Base-by-base conservation (phyloP, 1,139 yeast species). In the Kodamaea sp. region DNA sequence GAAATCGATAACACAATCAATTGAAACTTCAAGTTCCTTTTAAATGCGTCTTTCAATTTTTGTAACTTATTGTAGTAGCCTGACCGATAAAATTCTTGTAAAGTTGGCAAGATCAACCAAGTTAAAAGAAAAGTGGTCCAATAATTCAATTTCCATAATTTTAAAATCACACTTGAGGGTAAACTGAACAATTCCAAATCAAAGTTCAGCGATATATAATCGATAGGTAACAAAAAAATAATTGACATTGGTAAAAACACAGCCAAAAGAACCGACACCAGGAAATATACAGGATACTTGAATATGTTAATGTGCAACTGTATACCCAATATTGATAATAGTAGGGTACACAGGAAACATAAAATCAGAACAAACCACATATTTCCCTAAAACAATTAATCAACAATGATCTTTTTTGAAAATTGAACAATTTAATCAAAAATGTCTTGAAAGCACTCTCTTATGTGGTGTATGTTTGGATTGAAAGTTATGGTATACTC, bases 71-170 rank as follows among this genome's bases (percentile, higher is more conserved):
- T 74, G 53, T 70, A 76, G 54, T 81, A 75, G 4, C 95, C 95
- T 2, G 87, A 80, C 37, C 79, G 75, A 48, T 79, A 83, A 63
- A 73, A 87, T 49, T 82, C 84, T 54, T 84, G 92, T 26, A 84
- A 64, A 31, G 81, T 60, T 0, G 96, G 96, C 38, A 87, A 57
- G 1, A 84, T 50, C 8, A 79, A 63, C 88, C 95, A 86, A 24
- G 95, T 86, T 41, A 87, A 63, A 24, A 72, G 55, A 53, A 86
- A 87, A 0, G 95, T 85, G 10, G 77, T 65, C 96, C 96, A 87
- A 60, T 87, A 87, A 40, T 83, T 80, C 35, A 77, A 55, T 48
- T 84, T 75, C 96, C 96, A 87, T 26, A 83, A 56, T 6, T 67
- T 55, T 27, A 79, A 62, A 7, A 84, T 70, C n/a, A 72, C 68